These are phyloP conservation scores for Calonectria hongkongensis DNA, from an alignment of 2,329 filamentous ascomycete genomes.

Conservation along the genomic window DNA sequence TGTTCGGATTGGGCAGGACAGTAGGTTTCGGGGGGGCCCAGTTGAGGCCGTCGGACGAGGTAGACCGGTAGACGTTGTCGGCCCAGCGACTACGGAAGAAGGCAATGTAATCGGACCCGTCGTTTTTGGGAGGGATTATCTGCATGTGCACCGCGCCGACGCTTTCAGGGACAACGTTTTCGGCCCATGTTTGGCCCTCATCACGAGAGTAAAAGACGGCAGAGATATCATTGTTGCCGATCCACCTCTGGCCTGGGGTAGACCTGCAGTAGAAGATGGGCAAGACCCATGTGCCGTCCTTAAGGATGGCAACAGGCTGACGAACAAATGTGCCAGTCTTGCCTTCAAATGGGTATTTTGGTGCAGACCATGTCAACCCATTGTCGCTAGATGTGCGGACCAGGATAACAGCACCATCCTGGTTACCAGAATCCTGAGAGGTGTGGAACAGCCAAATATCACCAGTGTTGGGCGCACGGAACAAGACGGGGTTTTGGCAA, in stretches of 20 bases:
- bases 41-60: slow-evolving; percentile 61
- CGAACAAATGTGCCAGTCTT: slow-evolving; percentile 63
- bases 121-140: slow-evolving; percentile 56
- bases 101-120: slow-evolving; percentile 56
- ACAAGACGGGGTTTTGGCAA: slow-evolving; percentile 67
- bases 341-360: slow-evolving; percentile 57
- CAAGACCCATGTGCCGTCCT: slow-evolving; percentile 62
- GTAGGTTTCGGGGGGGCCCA: slow-evolving; percentile 62
- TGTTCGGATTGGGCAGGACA: slow-evolving; percentile 65
- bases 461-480: slow-evolving; percentile 58
- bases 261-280: slow-evolving; percentile 66
- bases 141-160: slow-evolving; percentile 67
- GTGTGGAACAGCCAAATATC: slow-evolving; percentile 66
- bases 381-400: slow-evolving; percentile 60
- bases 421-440: slow-evolving; percentile 65
- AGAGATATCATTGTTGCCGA: slow-evolving; percentile 66
- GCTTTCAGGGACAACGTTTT: slow-evolving; percentile 61
- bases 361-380: slow-evolving; percentile 61
- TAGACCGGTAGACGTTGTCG: slow-evolving; percentile 64
- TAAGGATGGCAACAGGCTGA: slow-evolving; percentile 62
- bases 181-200: slow-evolving; percentile 62
- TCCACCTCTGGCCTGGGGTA: slow-evolving; percentile 63
- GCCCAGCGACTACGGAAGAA: slow-evolving; percentile 67
- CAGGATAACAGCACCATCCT: slow-evolving; percentile 64
- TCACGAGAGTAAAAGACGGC: slow-evolving; percentile 62